A percentile compares a stretch with the other conserved stretches of the same genome.
phyloP scores from a whole-genome alignment of 2,329 filamentous ascomycete species.

The Colletotrichum graminicola region DNA sequence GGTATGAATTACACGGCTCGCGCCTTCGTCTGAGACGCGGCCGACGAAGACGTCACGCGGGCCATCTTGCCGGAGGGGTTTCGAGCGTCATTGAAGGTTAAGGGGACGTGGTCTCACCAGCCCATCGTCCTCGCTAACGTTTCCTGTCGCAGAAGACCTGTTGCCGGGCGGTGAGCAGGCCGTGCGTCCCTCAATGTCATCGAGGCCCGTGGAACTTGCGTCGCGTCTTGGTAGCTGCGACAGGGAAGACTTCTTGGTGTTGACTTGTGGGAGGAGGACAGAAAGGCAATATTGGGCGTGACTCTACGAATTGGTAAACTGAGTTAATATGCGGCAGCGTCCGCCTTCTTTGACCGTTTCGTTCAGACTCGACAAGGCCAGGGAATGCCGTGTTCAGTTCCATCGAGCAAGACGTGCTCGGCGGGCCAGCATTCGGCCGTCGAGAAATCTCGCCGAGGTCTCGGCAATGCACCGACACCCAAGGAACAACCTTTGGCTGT shows the following conservation, averaged over 20 bases:
- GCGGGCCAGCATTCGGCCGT: not conserved
- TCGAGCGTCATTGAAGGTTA: no score
- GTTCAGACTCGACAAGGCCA: slow-evolving; percentile 50
- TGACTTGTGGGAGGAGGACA: slow-evolving; percentile 14
- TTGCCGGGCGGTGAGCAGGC: slow-evolving; percentile 46
- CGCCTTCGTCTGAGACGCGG: slow-evolving; percentile 39
- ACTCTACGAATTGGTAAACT: slow-evolving; percentile 52
- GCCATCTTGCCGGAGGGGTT: no score
- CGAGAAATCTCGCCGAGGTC: slow-evolving; percentile 7
- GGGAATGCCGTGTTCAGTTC: slow-evolving; percentile 51
- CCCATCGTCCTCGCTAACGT: no score
- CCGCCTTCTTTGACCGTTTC: slow-evolving; percentile 55
- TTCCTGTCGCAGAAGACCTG: not conserved
- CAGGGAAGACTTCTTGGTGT: slow-evolving; percentile 48
- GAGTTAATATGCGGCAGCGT: slow-evolving; percentile 54
- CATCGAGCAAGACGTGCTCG: slow-evolving; percentile 40
- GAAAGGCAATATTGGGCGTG: slow-evolving; percentile 46
- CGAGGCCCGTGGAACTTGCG: slow-evolving; percentile 53
- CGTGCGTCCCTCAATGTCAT: slow-evolving; percentile 47
- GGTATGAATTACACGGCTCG: slow-evolving; percentile 20
- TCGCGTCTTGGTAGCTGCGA: slow-evolving; percentile 38
- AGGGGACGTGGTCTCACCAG: no score
- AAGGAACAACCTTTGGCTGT: no score
- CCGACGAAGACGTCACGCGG: not conserved
- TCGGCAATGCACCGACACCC: not conserved